A percentile compares a stretch with the other conserved stretches of the same genome.
These are phyloP conservation scores for Fraxinus pennsylvanica DNA, from an alignment of 257 asterid genomes.

Conservation along the genomic window DNA sequence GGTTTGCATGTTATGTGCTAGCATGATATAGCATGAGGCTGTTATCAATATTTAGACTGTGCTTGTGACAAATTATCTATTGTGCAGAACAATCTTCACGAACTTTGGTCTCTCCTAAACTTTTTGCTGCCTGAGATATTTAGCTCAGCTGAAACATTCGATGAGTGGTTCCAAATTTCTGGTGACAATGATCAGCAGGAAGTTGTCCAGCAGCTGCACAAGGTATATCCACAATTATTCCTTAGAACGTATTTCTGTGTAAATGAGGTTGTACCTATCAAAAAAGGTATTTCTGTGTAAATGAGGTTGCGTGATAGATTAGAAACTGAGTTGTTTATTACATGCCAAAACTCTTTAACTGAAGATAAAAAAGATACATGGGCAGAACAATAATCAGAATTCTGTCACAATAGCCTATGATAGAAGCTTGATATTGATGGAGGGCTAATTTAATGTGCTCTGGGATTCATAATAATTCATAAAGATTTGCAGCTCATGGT, in stretches of 20 bases:
- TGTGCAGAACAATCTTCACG: constrained; percentile 97
- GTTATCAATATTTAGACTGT: not conserved
- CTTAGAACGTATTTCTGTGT: not conserved
- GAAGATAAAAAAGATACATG: not conserved
- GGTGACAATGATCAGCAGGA: constrained; percentile 99
- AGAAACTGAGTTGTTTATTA: not conserved
- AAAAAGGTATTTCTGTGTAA: not conserved
- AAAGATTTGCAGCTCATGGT: not conserved
- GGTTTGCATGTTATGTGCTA: constrained; percentile 7
- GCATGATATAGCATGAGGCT: not conserved
- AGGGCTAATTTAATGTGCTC: not conserved
- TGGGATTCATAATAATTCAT: not conserved
- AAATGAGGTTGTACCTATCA: not conserved
- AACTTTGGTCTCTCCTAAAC: constrained; percentile 98
- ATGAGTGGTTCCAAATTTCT: constrained; percentile 99
- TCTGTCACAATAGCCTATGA: not conserved
- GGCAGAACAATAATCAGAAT: not conserved
- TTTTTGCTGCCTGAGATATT: constrained; percentile 97
- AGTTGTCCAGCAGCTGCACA: constrained; percentile 99
- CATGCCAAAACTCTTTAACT: not conserved
- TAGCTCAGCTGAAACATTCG: constrained; percentile 98
- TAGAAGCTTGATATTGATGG: not conserved
- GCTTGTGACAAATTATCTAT: constrained; percentile 16
- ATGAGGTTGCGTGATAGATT: not conserved
- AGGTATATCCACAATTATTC: constrained; percentile 45